Percentiles rank a stretch among this genome's conserved stretches.
These are phyloP conservation scores for Fusarium avenaceum DNA, from an alignment of 2,329 filamentous ascomycete species.

Conservation along the genomic window DNA sequence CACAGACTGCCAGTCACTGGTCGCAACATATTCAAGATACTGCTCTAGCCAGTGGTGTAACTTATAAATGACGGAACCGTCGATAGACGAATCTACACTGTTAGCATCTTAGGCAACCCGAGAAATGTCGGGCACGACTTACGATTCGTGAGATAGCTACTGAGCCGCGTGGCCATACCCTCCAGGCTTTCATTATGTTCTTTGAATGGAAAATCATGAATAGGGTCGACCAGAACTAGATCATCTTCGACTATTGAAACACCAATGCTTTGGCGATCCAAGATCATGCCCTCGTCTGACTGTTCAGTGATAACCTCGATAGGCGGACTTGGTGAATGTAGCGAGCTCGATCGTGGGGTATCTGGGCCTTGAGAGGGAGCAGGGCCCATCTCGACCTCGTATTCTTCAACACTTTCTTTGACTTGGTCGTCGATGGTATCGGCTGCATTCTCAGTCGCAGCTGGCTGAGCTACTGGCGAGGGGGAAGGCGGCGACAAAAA, in stretches of 20 bases:
- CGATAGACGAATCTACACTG: slow-evolving; percentile 57
- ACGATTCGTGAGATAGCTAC: slow-evolving; percentile 55
- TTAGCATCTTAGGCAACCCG: slow-evolving; percentile 34
- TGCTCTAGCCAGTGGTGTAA: slow-evolving; percentile 65
- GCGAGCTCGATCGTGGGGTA: slow-evolving; percentile 54
- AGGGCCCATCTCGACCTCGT: slow-evolving; percentile 56
- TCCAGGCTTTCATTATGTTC: slow-evolving; percentile 51
- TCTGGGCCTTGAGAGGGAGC: slow-evolving; percentile 43
- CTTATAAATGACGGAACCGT: slow-evolving; percentile 60
- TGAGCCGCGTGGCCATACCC: slow-evolving; percentile 54
- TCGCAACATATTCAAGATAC: slow-evolving; percentile 60
- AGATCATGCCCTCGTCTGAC: slow-evolving; percentile 54
- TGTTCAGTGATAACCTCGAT: slow-evolving; percentile 59
- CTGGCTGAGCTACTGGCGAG: slow-evolving; percentile 43
- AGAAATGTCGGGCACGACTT: slow-evolving; percentile 21
- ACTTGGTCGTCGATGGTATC: slow-evolving; percentile 49
- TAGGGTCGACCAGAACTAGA: slow-evolving; percentile 56
- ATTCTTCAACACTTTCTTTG: slow-evolving; percentile 62
- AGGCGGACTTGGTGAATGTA: slow-evolving; percentile 60
- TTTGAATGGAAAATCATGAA: slow-evolving; percentile 62
- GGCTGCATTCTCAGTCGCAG: slow-evolving; percentile 5
- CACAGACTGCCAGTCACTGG: slow-evolving; percentile 53
- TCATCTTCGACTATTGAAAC: slow-evolving; percentile 44
- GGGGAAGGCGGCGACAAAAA: slow-evolving; percentile 62
- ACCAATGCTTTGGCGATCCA: slow-evolving; percentile 53